phyloP scores from a whole-genome alignment of 495 filamentous ascomycete species.

The Penicillium subrubescens region DNA sequence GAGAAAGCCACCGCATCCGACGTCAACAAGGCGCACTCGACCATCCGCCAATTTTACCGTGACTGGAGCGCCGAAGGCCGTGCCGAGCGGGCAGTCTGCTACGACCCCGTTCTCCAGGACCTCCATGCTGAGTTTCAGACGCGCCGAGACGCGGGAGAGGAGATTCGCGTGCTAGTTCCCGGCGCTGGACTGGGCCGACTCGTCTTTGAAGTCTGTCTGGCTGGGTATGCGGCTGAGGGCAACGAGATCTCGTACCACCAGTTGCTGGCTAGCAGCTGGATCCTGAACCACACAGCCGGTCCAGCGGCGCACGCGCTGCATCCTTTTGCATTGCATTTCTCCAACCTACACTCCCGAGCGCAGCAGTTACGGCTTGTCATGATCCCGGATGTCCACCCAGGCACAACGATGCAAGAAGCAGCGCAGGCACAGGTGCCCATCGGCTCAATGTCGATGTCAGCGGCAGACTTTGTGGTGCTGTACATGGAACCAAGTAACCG shows the following conservation, averaged over 20 bases:
- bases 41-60: constrained; percentile 88
- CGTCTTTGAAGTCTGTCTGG: constrained; percentile 79
- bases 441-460: constrained; percentile 76
- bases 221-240: constrained; percentile 77
- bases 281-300: constrained; percentile 72
- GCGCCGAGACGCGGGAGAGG: constrained; percentile 23
- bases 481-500: constrained; percentile 64
- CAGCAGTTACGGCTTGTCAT: constrained; percentile 71
- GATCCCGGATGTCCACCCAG: constrained; percentile 80
- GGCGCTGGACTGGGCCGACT: constrained; percentile 87
- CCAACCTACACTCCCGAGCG: constrained; percentile 68
- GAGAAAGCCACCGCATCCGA: constrained; percentile 67
- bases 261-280: constrained; percentile 80
- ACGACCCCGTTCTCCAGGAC: constrained; percentile 67
- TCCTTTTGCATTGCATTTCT: constrained; percentile 80
- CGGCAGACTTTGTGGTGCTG: constrained; percentile 78
- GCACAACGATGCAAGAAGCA: constrained; percentile 49
- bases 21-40: constrained; percentile 87
- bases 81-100: constrained; percentile 72
- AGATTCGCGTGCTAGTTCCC: constrained; percentile 75
- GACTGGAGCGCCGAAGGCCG: constrained; percentile 88
- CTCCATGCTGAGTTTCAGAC: constrained; percentile 57
- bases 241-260: constrained; percentile 98
- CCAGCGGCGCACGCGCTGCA: constrained; percentile 58
- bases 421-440: constrained; percentile 23